Percentiles rank a stretch among this genome's conserved stretches.
Conservation (phyloP, 2,329 filamentous ascomycete species). For the Verticillium dahliae region DNA sequence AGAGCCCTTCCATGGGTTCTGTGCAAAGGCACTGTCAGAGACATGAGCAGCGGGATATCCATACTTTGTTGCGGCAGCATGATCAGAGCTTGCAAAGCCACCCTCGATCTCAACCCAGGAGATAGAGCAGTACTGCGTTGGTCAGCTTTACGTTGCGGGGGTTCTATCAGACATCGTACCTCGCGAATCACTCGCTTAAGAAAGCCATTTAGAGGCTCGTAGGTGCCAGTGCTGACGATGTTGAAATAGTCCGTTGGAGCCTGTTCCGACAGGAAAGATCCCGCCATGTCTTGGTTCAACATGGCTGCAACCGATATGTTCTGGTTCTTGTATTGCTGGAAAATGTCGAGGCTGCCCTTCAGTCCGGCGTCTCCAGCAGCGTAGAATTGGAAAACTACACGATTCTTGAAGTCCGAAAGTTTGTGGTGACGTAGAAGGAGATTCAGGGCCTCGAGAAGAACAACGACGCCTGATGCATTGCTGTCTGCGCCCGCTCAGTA, state of each 20-base stretch:
- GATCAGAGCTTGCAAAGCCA: constrained; percentile 37
- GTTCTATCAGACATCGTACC: not conserved
- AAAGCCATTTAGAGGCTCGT: not conserved
- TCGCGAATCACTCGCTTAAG: not conserved
- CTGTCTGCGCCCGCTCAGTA: constrained; percentile 19
- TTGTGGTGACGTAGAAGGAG: constrained; percentile 61
- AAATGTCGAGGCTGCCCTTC: constrained; percentile 36
- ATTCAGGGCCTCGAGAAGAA: constrained; percentile 71
- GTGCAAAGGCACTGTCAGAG: not conserved
- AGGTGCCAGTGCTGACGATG: not conserved
- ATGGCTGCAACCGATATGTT: constrained; percentile 34
- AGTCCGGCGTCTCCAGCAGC: constrained; percentile 58
- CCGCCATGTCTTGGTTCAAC: constrained; percentile 45
- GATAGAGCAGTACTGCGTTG: not conserved
- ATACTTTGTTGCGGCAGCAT: constrained; percentile 18
- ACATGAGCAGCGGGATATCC: constrained; percentile 16
- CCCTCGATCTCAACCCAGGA: constrained; percentile 15
- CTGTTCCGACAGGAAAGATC: constrained; percentile 8
- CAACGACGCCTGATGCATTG: constrained; percentile 40
- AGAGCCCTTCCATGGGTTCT: not conserved
- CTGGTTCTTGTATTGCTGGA: constrained; percentile 29
- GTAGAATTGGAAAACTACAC: constrained; percentile 83
- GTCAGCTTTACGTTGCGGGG: not conserved
- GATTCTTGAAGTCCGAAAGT: constrained; percentile 53
- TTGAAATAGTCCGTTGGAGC: not conserved